Evolutionary conservation across 805 yeast species (phyloP).

Genomic region (Ogataea pilisensis): DNA sequence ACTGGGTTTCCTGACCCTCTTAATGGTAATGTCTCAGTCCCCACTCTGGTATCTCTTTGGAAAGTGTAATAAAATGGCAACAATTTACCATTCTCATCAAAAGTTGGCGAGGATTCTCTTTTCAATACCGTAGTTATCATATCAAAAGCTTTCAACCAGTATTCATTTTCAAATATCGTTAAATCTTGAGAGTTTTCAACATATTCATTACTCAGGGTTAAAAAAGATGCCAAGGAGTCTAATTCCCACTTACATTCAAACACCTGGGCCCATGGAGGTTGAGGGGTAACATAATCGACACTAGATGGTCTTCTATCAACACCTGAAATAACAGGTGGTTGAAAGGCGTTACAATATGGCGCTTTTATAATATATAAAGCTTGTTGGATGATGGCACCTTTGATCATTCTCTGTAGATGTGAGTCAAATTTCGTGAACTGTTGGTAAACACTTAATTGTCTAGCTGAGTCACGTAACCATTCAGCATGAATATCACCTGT

Average conservation of each 20-base stretch:
- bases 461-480: constrained; percentile 85
- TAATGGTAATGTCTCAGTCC: constrained; percentile 76
- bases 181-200: constrained; percentile 49
- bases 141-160: constrained; percentile 59
- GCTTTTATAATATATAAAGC: constrained; percentile 55
- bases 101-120: constrained; percentile 62
- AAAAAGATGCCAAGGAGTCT: constrained; percentile 79
- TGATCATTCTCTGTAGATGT: constrained; percentile 46
- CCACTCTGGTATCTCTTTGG: constrained; percentile 67
- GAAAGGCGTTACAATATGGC: constrained; percentile 91
- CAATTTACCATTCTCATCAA: constrained; percentile 46
- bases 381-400: constrained; percentile 81
- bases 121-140: constrained; percentile 47
- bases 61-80: constrained; percentile 56
- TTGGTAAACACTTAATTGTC: constrained; percentile 76
- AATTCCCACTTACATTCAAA: constrained; percentile 90
- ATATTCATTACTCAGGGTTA: constrained; percentile 71
- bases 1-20: constrained; percentile 86
- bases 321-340: constrained; percentile 62
- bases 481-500: constrained; percentile 95
- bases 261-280: constrained; percentile 64
- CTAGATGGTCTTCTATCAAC: constrained; percentile 49
- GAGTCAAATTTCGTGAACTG: constrained; percentile 52
- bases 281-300: constrained; percentile 63
- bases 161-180: constrained; percentile 39